Evolutionary conservation across 2,329 filamentous ascomycete genomes (phyloP).

Genomic region (Aureobasidium sp.): DNA sequence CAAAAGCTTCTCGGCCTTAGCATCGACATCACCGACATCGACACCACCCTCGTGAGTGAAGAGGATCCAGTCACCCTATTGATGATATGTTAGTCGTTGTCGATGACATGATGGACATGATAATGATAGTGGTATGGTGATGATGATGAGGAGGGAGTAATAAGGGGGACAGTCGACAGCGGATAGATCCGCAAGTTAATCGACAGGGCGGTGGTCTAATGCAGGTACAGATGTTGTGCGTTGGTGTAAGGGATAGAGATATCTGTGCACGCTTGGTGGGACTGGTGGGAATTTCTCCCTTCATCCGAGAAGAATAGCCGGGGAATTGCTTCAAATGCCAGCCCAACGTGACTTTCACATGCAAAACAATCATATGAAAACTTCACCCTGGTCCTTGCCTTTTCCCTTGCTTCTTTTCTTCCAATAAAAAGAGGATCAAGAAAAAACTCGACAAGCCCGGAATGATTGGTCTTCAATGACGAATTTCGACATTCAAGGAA

Average conservation of each 20-base stretch:
- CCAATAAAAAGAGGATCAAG: slow-evolving; percentile 9
- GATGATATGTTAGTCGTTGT: not conserved
- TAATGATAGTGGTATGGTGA: not conserved
- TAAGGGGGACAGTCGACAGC: slow-evolving; percentile 10
- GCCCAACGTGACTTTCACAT: slow-evolving; percentile 15
- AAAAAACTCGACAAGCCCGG: slow-evolving; percentile 11
- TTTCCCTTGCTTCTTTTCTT: slow-evolving; percentile 11
- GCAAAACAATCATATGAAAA: slow-evolving; percentile 12
- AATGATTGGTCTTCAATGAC: not conserved
- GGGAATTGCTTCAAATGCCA: slow-evolving; percentile 5
- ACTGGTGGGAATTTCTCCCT: slow-evolving; percentile 17
- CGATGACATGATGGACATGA: not conserved
- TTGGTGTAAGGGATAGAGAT: slow-evolving; percentile 18
- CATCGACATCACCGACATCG: slow-evolving; percentile 97
- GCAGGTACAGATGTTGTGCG: slow-evolving; percentile 17
- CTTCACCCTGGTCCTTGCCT: not conserved
- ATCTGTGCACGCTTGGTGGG: slow-evolving; percentile 16
- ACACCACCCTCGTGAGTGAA: slow-evolving; percentile 99
- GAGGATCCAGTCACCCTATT: slow-evolving; percentile 96
- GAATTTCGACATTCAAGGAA: not conserved
- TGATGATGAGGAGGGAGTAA: not conserved
- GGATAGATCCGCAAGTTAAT: slow-evolving; percentile 16
- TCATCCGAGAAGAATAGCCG: slow-evolving; percentile 18
- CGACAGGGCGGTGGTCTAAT: slow-evolving; percentile 3
- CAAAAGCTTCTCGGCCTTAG: slow-evolving; percentile 96